These are phyloP conservation scores for Umbilicus rupestris DNA, from an alignment of 164 flowering plant genomes.

Conservation along the genomic window DNA sequence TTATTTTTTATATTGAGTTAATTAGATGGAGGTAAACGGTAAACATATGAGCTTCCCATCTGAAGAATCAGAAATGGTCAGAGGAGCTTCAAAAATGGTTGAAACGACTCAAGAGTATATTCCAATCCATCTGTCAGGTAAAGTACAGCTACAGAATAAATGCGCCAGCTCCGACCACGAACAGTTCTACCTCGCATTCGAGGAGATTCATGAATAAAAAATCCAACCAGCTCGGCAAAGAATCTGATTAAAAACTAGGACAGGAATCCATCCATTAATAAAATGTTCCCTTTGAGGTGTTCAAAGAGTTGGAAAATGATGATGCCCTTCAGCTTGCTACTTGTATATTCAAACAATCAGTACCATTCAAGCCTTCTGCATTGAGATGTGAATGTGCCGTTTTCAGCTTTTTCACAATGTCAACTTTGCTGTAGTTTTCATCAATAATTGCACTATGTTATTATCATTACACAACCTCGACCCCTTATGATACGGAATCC, in stretches of 20 bases:
- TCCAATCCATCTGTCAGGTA: not conserved
- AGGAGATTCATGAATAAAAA: not conserved
- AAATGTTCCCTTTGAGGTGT: not conserved
- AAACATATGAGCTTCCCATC: no score
- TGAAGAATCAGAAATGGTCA: not conserved
- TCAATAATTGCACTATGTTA: not conserved
- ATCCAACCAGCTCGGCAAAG: not conserved
- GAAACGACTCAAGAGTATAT: not conserved
- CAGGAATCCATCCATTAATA: conserved; percentile 2
- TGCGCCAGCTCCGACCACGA: not conserved
- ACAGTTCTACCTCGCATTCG: not conserved
- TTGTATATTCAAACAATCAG: not conserved
- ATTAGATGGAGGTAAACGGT: no score
- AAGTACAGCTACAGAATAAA: conserved; percentile 1
- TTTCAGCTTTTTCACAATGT: not conserved
- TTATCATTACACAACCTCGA: not conserved
- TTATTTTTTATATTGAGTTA: no score
- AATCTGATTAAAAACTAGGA: not conserved
- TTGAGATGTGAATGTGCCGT: not conserved
- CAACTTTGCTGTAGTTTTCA: conserved; percentile 6
- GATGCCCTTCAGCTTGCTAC: not conserved
- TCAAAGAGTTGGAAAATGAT: not conserved
- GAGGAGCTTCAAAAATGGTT: not conserved
- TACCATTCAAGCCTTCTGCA: not conserved
- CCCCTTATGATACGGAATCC: not conserved